Evolutionary conservation across 192 early-diverging fungal genomes (phyloP).

Genomic region (Coemansia sp.): DNA sequence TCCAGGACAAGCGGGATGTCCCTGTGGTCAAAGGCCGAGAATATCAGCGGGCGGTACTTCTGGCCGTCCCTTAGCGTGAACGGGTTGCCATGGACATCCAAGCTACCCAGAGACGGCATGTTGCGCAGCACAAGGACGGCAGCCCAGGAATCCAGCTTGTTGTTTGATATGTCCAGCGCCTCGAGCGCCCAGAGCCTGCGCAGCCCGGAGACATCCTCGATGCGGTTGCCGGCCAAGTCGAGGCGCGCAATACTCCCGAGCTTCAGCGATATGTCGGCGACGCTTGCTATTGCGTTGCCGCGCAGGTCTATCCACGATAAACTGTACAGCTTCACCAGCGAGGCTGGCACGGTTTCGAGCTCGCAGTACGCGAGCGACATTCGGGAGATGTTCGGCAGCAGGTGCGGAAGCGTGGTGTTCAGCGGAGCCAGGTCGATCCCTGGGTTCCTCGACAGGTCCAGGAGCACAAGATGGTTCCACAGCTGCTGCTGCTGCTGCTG

Average conservation of each 20-base stretch:
- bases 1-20: constrained; percentile 41
- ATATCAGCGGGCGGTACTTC: constrained; percentile 31
- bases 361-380: constrained; percentile 46
- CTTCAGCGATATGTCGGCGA: constrained; percentile 31
- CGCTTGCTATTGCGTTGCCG: constrained; percentile 31
- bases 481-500: neutral
- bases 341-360: constrained; percentile 31
- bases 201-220: constrained; percentile 26
- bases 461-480: constrained; percentile 36
- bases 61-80: constrained; percentile 14
- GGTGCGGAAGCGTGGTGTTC: constrained; percentile 13
- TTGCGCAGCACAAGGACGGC: constrained; percentile 33
- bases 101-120: constrained; percentile 32
- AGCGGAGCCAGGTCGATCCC: constrained; percentile 35
- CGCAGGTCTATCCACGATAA: constrained; percentile 45
- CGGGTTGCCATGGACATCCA: constrained; percentile 43
- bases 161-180: constrained; percentile 33
- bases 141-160: constrained; percentile 29
- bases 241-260: constrained; percentile 36
- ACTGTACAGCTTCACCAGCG: constrained; percentile 26
- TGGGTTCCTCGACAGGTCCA: constrained; percentile 42
- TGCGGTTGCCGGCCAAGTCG: constrained; percentile 29
- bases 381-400: constrained; percentile 23
- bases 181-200: constrained; percentile 49
- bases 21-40: constrained; percentile 51